A percentile compares a stretch with the other conserved stretches of the same genome.
These are phyloP conservation scores for Didymella arachidicola DNA, from an alignment of 2,329 filamentous ascomycete genomes.

Conservation along the genomic window DNA sequence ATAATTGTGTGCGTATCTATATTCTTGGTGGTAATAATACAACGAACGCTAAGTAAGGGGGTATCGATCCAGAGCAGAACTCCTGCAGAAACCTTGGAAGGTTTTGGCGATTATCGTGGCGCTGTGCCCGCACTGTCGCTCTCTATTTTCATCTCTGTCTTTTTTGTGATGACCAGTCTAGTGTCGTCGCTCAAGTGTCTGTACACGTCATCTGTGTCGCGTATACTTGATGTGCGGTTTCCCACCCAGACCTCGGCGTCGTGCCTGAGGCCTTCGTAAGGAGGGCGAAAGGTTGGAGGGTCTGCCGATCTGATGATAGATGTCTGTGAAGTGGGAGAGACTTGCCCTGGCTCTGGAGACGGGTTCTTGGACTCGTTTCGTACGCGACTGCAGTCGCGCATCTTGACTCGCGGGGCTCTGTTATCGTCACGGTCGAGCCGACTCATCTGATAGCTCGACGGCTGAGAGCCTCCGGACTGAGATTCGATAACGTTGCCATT, in stretches of 20 bases:
- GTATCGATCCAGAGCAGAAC: constrained; percentile 15
- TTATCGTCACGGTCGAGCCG: constrained; percentile 9
- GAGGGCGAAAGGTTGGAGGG: constrained; percentile 34
- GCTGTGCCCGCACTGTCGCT: constrained; percentile 31
- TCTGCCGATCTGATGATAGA: constrained; percentile 29
- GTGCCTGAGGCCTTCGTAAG: constrained; percentile 27
- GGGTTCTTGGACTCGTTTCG: constrained; percentile 11
- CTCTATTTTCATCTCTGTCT: constrained; percentile 43
- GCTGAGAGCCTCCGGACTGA: constrained; percentile 12
- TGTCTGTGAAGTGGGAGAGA: constrained; percentile 16
- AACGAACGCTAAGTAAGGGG: constrained; percentile 8
- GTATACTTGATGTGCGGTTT: constrained; percentile 25
- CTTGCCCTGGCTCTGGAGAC: constrained; percentile 17
- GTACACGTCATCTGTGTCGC: constrained; percentile 26
- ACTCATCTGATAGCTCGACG: constrained; percentile 14
- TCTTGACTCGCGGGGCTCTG: not conserved
- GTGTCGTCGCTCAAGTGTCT: constrained; percentile 27
- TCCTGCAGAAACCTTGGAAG: constrained; percentile 3
- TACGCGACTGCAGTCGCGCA: constrained; percentile 2
- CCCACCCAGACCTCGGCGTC: constrained; percentile 37
- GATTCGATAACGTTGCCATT: constrained; percentile 19
- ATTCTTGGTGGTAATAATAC: not conserved
- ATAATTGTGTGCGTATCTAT: constrained; percentile 5
- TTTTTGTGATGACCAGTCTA: constrained; percentile 41
- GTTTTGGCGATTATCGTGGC: not conserved